Evolutionary conservation across 306 rosid species (phyloP).

Genomic region (Vicia sativa): DNA sequence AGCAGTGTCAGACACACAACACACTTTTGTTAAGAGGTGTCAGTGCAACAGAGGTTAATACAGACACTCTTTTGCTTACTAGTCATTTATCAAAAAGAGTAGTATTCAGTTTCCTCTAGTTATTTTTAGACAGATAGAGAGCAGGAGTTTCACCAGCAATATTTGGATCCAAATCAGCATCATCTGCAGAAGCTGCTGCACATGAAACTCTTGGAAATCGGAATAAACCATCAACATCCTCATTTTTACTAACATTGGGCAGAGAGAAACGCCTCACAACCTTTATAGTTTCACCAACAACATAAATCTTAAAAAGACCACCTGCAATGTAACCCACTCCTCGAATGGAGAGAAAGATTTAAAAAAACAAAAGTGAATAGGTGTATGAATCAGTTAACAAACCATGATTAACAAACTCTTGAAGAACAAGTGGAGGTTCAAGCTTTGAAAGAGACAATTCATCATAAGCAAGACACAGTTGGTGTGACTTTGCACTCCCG

Average conservation of each 20-base stretch:
- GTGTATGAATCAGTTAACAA: slow-evolving; percentile 36
- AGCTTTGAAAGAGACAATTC: slow-evolving; percentile 52
- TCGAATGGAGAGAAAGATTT: neutral
- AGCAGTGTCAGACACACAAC: too few species aligned
- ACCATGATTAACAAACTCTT: slow-evolving; percentile 64
- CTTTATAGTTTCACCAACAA: slow-evolving; percentile 52
- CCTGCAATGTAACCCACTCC: slow-evolving; percentile 35
- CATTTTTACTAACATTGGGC: slow-evolving; percentile 50
- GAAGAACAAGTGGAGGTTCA: slow-evolving; percentile 57
- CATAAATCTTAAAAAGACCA: slow-evolving; percentile 55
- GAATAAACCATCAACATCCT: slow-evolving; percentile 49
- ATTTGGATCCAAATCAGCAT: slow-evolving; percentile 54
- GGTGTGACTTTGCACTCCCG: slow-evolving; percentile 57
- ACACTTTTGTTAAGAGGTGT: too few species aligned
- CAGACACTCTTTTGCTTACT: too few species aligned
- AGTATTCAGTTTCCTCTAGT: neutral
- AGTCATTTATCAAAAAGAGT: neutral
- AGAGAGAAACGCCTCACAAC: slow-evolving; percentile 59
- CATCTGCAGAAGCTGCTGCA: slow-evolving; percentile 58
- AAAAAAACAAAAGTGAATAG: neutral
- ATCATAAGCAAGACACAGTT: slow-evolving; percentile 55
- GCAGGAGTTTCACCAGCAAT: slow-evolving; percentile 47
- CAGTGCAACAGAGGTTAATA: too few species aligned
- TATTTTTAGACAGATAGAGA: neutral
- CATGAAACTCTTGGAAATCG: slow-evolving; percentile 61